Evolutionary conservation across 495 filamentous ascomycete genomes (phyloP), one percentile per base, ranked within the genome.

Genomic region (Daldinia grandis): DNA sequence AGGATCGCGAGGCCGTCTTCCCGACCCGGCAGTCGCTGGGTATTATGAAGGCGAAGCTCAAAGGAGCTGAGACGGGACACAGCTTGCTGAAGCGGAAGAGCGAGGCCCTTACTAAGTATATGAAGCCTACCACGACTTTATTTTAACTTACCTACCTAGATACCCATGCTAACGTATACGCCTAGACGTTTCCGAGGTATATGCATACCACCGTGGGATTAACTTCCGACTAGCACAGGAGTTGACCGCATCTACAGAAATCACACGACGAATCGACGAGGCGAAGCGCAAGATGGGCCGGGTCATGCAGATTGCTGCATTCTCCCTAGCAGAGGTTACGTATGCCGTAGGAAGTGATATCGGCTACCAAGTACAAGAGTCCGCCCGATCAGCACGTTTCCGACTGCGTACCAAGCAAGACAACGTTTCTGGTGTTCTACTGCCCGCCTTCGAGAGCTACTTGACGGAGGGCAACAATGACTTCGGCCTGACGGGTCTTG

Each of bases 211-310:
- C 14, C 17, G 30, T 21, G 14, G 33, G 19, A 44, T 19, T 42
- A 1, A 8, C 14, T 56, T 6, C 56, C 35, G 25, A 61, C 64
- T 31, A 47, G 19, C n/a, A 40, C 38, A n/a, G 56, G 35, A 64
- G 14, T 68, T 65, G 27, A 64, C 64, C 21, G 30, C 10, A 15
- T 7, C 19, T 17, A 5, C 66, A 92, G 95, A 99, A 76, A 99
- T 99, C 74, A 98, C 95, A 59, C 87, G 90, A 65, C 93, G 95
- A 62, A 98, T 99, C 81, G 95, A 98, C 83, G 95, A 98, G 79
- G 95, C 95, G 28, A 99, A 99, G 82, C 93, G 93, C 69, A 99
- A 99, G 85, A 99, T 99, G 95, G 95, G 95, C 47, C 90, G 95
- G 12, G 96, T 99, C 14, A 98, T 99, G 95, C 94, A 98, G 76